Evolutionary conservation across 2,329 filamentous ascomycete genomes (phyloP).

Genomic region (Dothideomycetes sp.): DNA sequence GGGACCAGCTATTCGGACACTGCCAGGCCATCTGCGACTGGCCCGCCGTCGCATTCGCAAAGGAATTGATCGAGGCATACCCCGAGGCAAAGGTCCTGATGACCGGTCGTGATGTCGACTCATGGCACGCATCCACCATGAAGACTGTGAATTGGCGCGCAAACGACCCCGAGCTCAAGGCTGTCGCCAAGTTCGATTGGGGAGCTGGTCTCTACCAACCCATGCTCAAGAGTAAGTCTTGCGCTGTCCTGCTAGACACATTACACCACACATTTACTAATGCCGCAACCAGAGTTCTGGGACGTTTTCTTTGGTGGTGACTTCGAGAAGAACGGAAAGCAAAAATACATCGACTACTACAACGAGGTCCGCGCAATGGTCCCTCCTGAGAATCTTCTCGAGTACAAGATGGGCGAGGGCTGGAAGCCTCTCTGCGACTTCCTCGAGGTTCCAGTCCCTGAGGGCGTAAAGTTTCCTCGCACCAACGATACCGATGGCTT

Average conservation of each 20-base stretch:
- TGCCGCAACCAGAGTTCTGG: slow-evolving; percentile 42
- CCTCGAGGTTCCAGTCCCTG: slow-evolving; percentile 40
- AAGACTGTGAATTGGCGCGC: slow-evolving; percentile 59
- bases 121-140: slow-evolving; percentile 52
- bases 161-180: slow-evolving; percentile 49
- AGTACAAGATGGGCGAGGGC: slow-evolving; percentile 43
- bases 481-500: slow-evolving; percentile 45
- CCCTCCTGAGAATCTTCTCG: slow-evolving; percentile 39
- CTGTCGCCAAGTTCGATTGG: slow-evolving; percentile 48
- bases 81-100: slow-evolving; percentile 63
- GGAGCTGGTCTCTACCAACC: slow-evolving; percentile 57
- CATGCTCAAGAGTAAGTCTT: slow-evolving; percentile 45
- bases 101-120: slow-evolving; percentile 54
- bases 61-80: slow-evolving; percentile 60
- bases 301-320: slow-evolving; percentile 57
- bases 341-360: slow-evolving; percentile 48
- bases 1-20: slow-evolving; percentile 57
- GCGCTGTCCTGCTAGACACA: background rate
- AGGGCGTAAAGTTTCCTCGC: slow-evolving; percentile 37
- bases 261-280: slow-evolving; percentile 5
- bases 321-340: slow-evolving; percentile 54
- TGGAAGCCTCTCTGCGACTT: slow-evolving; percentile 46
- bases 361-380: slow-evolving; percentile 37
- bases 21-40: slow-evolving; percentile 58
- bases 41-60: slow-evolving; percentile 56